Evolutionary conservation across 345 rosid genomes (phyloP), one percentile per base, ranked within the genome.

Genomic region (Camelina hispida): DNA sequence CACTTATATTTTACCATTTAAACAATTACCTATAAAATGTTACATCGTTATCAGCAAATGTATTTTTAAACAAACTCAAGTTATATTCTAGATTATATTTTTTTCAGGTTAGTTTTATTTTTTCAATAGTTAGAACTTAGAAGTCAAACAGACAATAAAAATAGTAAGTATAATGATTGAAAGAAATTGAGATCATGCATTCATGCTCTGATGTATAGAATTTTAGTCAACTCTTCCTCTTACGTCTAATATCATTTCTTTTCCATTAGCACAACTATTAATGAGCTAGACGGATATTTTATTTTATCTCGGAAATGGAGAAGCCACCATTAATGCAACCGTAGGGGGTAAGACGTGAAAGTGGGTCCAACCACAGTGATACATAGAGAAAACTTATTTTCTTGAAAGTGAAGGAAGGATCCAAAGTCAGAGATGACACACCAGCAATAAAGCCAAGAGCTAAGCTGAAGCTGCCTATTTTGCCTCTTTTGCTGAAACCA

Each of bases 361-460:
- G 44, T 40, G 73, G 78, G 78, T 23, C 78, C 67, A 58, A 17
- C 12, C 14, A 32, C 15, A 23, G 6, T 58, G 59, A 35, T 54
- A n/a, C 71, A 54, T 12, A 64, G 37, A 42, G 30, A 16, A 10
- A 28, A 18, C 61, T 17, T 37, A 48, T 15, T 57, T 23, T n/a
- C 73, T 67, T 68, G 44, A 75, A 52, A 75, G 12, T 6, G 0
- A 51, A 68, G 3, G 69, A 28, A 28, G 37, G 42, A 62, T 67
- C 34, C 44, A 67, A 62, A 69, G 79, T 76, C 79, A 76, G 55
- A 76, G 9, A 68, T 60, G 73, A 75, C 57, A 75, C 63, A 18
- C 62, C 73, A 17, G 14, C 11, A 18, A 13, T 59, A 25, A 58
- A 58, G 48, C 47, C 48, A 62, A 42, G 59, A 17, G 23, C 17